Percentiles rank a stretch among this genome's conserved stretches.
These are phyloP conservation scores for Letharia lupina DNA, from an alignment of 495 filamentous ascomycete genomes.

Conservation along the genomic window DNA sequence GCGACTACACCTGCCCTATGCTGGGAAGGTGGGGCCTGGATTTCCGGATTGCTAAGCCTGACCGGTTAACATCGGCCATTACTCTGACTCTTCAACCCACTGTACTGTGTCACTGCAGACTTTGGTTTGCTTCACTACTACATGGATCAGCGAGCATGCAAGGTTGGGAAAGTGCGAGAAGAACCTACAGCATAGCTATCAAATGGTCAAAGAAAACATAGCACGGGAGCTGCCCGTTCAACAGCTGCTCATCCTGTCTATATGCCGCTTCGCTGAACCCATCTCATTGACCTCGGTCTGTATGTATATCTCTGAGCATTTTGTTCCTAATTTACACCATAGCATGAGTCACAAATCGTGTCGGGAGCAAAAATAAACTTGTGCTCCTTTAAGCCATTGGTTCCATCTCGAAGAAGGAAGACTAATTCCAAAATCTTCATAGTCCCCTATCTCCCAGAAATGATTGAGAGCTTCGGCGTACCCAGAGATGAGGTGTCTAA, in stretches of 20 bases:
- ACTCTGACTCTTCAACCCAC: neutral
- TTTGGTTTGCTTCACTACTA: neutral
- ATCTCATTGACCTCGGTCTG: slow-evolving; percentile 22
- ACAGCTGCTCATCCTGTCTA: slow-evolving; percentile 53
- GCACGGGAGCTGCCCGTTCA: slow-evolving; percentile 39
- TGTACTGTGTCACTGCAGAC: neutral
- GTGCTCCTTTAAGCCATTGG: neutral
- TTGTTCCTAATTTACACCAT: neutral
- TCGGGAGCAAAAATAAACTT: neutral
- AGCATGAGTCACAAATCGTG: neutral
- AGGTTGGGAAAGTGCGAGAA: neutral
- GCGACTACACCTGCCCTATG: neutral
- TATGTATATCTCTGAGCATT: neutral
- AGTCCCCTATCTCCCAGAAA: slow-evolving; percentile 84
- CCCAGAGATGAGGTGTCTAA: slow-evolving; percentile 61
- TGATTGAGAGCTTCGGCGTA: slow-evolving; percentile 75
- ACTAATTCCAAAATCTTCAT: slow-evolving; percentile 31
- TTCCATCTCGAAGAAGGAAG: neutral
- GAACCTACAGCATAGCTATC: neutral
- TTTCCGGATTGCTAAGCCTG: neutral
- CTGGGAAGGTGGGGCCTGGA: neutral
- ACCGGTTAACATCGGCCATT: neutral
- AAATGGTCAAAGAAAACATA: slow-evolving; percentile 11
- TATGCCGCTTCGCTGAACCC: slow-evolving; percentile 78
- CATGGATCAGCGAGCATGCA: neutral